Evolutionary conservation across 805 yeast genomes (phyloP).

Genomic region (Teunomyces gatunensis): DNA sequence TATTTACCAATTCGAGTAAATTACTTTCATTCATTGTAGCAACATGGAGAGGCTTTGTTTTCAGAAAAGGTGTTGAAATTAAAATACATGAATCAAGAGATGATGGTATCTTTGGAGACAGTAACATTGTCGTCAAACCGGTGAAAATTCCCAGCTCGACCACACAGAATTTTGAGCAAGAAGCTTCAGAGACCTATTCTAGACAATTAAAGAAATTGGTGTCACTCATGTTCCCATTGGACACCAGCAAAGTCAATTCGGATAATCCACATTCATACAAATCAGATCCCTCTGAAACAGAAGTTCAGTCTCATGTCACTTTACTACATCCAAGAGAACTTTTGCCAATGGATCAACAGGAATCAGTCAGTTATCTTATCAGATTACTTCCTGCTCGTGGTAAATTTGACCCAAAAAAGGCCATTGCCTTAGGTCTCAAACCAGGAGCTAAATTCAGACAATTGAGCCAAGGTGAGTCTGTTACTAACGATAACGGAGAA

Average conservation of each 20-base stretch:
- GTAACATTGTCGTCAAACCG: slow-evolving; percentile 38
- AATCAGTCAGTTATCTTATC: slow-evolving; percentile 67
- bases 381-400: slow-evolving; percentile 71
- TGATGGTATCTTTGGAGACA: slow-evolving; percentile 29
- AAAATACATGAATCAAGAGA: slow-evolving; percentile 31
- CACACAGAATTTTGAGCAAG: background rate
- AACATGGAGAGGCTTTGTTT: slow-evolving; percentile 85
- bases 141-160: slow-evolving; percentile 22
- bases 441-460: slow-evolving; percentile 57
- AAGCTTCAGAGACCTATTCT: background rate
- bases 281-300: slow-evolving; percentile 35
- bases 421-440: slow-evolving; percentile 66
- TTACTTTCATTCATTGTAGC: slow-evolving; percentile 53
- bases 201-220: slow-evolving; percentile 36
- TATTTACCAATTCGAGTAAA: slow-evolving; percentile 44
- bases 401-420: slow-evolving; percentile 64
- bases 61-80: slow-evolving; percentile 67
- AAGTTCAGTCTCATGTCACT: slow-evolving; percentile 36
- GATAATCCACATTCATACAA: slow-evolving; percentile 37
- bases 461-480: slow-evolving; percentile 58
- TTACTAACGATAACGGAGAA: slow-evolving; percentile 58
- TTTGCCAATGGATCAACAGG: slow-evolving; percentile 30
- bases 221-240: slow-evolving; percentile 56
- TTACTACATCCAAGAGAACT: slow-evolving; percentile 24
- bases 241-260: slow-evolving; percentile 38